Percentiles rank a stretch among this genome's conserved stretches.
These are phyloP conservation scores for Sisymbrium altissimum DNA, from an alignment of 345 rosid genomes.

Conservation along the genomic window DNA sequence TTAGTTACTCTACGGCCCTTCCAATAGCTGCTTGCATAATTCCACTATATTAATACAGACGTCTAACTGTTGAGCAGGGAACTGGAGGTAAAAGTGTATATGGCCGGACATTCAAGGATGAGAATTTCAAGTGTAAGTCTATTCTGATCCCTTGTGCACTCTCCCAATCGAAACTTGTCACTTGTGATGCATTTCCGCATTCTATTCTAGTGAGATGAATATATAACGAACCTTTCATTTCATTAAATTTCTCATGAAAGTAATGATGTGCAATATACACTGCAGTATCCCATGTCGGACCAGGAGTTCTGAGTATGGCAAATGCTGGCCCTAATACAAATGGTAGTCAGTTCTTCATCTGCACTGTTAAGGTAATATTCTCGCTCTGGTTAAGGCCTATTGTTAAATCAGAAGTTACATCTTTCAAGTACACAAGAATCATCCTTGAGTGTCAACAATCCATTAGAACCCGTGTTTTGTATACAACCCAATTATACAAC, in stretches of 20 bases:
- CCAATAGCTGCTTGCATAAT: not conserved
- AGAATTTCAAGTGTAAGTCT: slow-evolving; percentile 91
- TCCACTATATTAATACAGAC: slow-evolving; percentile 18
- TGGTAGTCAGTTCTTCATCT: slow-evolving; percentile 96
- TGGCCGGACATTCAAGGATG: slow-evolving; percentile 93
- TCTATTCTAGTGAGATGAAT: not conserved
- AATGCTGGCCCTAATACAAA: slow-evolving; percentile 99
- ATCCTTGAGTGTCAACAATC: not conserved
- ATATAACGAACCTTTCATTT: not conserved
- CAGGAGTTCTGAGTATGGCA: slow-evolving; percentile 97
- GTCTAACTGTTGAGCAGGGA: slow-evolving; percentile 61
- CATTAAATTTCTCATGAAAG: not conserved
- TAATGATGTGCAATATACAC: slow-evolving; percentile 11
- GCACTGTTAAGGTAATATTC: slow-evolving; percentile 83
- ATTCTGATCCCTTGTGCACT: slow-evolving; percentile 11
- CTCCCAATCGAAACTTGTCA: not conserved
- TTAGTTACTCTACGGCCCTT: not conserved
- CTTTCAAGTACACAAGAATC: not conserved
- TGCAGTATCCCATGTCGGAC: slow-evolving; percentile 89
- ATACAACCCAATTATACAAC: not conserved
- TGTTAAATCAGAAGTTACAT: not conserved
- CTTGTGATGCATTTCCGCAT: not conserved
- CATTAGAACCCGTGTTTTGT: not conserved
- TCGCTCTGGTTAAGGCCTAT: not conserved
- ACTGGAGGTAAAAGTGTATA: slow-evolving; percentile 99